Evolutionary conservation across 768 basidiomycete species (phyloP).

Genomic region (Arthromyces matolae): DNA sequence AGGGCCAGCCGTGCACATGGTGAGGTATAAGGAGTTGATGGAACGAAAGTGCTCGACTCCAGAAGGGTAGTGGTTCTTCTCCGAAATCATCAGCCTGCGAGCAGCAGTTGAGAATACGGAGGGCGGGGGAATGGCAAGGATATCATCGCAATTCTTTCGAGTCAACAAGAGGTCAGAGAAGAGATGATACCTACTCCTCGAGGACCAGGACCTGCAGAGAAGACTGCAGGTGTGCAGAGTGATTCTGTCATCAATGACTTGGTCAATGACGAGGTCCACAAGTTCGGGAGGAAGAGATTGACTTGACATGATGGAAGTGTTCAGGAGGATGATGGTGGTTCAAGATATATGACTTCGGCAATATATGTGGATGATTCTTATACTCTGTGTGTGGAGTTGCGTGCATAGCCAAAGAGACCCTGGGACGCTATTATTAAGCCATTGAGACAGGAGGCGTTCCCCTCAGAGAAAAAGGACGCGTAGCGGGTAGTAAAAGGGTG

Average conservation of each 20-base stretch:
- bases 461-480: no score
- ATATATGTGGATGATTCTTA: background rate
- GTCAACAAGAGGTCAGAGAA: conserved; percentile 10
- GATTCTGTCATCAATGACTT: conserved; percentile 14
- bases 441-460: no score
- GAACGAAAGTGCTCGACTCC: conserved; percentile 9
- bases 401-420: no score
- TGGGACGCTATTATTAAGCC: no score
- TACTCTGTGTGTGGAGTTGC: no score
- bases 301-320: background rate
- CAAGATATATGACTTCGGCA: no score
- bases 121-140: conserved; percentile 1
- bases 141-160: conserved; percentile 1
- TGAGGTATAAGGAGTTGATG: conserved; percentile 9
- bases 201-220: conserved; percentile 15
- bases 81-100: conserved; percentile 10
- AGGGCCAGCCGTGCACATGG: background rate
- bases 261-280: conserved; percentile 18
- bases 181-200: conserved; percentile 12
- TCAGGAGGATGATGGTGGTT: no score
- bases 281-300: conserved; percentile 15
- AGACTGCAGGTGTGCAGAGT: conserved; percentile 13
- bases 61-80: background rate
- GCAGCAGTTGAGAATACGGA: conserved; percentile 6
- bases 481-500: no score